Evolutionary conservation across 1,139 yeast species (phyloP), one percentile per base, ranked within the genome.

Genomic region (Hyphopichia buzzinii): DNA sequence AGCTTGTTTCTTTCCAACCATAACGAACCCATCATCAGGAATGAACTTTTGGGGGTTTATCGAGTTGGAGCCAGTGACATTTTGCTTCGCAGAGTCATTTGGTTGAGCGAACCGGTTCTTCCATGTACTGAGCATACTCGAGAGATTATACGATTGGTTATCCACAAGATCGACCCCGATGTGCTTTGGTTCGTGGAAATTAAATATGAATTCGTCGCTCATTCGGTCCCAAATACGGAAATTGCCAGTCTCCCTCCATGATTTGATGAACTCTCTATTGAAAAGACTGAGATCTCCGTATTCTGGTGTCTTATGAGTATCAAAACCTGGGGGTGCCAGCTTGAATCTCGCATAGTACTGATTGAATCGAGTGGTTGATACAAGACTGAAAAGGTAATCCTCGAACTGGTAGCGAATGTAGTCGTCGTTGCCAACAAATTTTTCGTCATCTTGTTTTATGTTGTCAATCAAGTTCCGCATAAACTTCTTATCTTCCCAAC

Each of bases 161-260:
- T 55, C 57, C 6, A 42, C 40, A 19, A 62, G 46, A 14, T 51
- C 59, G 19, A 48, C 49, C 3, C 67, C 77, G 36, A 79, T 55
- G 57, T 90, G 97, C 40, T 73, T 72, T 1, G 97, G 96, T 42
- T 82, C 87, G 39, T 88, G 81, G 44, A 92, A 79, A 52, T 89
- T 95, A 64, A 90, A 90, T 24, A 92, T 69, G 50, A 90, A 90
- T 52, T 87, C 95, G 55, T 90, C 97, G 2, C 97, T 87, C 45
- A 70, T 72, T 19, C 63, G 50, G 50, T 84, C 73, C 76, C 95
- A 92, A 6, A 88, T 73, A 33, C 72, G 62, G 59, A 67, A 90
- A 53, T 86, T 88, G 39, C 75, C 72, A 0, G 96, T 81, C 21
- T 52, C 44, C 44, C 69, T 72, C 95, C 97, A 92, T 11, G 54